Conservation (phyloP, 345 rosid species). For the Litchi chinensis region DNA sequence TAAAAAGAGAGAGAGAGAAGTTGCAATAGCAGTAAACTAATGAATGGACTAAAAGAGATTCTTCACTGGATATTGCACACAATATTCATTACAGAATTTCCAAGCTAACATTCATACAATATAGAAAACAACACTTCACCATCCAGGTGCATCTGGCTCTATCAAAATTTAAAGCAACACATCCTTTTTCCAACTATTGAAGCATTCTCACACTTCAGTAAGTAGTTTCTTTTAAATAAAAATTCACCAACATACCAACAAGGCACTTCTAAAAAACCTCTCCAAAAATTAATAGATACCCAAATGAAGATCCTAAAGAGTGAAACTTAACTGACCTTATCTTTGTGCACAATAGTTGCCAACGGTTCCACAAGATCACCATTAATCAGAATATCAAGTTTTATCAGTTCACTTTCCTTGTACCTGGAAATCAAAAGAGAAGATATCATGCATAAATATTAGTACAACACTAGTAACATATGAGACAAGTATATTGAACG, state of each 20-base stretch:
- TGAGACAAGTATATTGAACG: not conserved
- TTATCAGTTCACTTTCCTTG: slow-evolving; percentile 76
- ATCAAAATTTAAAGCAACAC: not conserved
- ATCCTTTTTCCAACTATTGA: not conserved
- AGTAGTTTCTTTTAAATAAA: not conserved
- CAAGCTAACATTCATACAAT: not conserved
- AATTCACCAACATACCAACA: not conserved
- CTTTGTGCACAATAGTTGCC: slow-evolving; percentile 91
- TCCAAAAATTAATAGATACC: not conserved
- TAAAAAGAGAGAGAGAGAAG: too few relatives aligned
- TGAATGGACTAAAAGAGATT: not conserved
- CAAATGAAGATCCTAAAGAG: slow-evolving; percentile 2
- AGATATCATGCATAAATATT: slow-evolving; percentile 18
- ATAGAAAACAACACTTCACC: not conserved
- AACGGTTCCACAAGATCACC: slow-evolving; percentile 87
- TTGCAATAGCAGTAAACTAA: not conserved
- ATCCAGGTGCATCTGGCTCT: not conserved
- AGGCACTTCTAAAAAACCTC: not conserved
- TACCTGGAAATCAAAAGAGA: slow-evolving; percentile 51
- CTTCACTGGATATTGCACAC: not conserved
- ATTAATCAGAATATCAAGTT: slow-evolving; percentile 90
- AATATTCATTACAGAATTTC: not conserved
- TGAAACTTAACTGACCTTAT: slow-evolving; percentile 57
- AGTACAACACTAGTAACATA: not conserved
- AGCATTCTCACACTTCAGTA: not conserved